Evolutionary conservation across 1,284 basidiomycete genomes (phyloP), one percentile per base, ranked within the genome.

Genomic region (Moesziomyces parantarcticus): DNA sequence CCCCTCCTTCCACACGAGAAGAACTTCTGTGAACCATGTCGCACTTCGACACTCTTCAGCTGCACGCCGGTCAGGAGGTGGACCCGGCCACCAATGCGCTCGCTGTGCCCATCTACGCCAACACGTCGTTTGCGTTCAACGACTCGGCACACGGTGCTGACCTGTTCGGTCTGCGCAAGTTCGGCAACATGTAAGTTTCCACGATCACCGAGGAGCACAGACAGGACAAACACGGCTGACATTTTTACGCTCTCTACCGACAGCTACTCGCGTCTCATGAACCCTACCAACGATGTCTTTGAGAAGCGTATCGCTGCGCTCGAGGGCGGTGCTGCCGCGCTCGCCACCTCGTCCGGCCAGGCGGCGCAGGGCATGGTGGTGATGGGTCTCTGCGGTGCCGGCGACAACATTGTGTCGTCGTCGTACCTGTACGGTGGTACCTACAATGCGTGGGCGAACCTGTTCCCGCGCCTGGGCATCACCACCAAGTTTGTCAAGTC

Each of bases 211-310:
- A 9, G 13, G 29, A 32, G 29, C 29, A 32, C 10, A 32, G 29
- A 32, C 29, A 13, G 29, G 29, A 32, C 29, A 9, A 13, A 32
- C 13, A 9, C 29, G 10, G 43, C 25, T 44, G 43, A 46, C 36
- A 3, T 39, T 23, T 34, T 52, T 65, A 5, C 9, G 21, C 20
- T 46, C 5, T 14, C 26, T 25, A 23, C 7, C 14, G 3, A 25
- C 64, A 80, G 74, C 62, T 77, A 78, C 72, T 80, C 77, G 40
- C 84, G 92, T 39, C 90, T 93, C 55, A 89, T 90, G 26, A 94
- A 95, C 83, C 93, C 93, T 10, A 94, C 93, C 5, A 89, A 91
- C 55, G 90, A 90, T 74, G 91, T 94, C 7, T 93, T 95, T 73
- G 92, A 95, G 84, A 89, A 91, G 77, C 89, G 93, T 22, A 90